Conservation (phyloP, 208 protist species). For the Leishmania turanica region DNA sequence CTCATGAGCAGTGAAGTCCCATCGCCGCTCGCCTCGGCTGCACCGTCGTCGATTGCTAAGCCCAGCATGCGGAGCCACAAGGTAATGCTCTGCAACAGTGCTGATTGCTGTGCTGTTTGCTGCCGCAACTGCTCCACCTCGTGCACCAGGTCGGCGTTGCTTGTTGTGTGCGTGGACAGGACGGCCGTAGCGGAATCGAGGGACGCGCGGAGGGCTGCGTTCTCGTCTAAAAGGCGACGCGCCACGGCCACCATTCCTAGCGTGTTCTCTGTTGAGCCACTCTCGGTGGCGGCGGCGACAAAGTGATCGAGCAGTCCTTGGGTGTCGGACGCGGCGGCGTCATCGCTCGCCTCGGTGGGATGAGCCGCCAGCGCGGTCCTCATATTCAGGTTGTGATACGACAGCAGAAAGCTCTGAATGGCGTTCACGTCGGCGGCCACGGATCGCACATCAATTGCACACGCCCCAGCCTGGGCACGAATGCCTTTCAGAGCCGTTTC, state of each 20-base stretch:
- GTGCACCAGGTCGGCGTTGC: conserved; percentile 11
- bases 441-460: conserved; percentile 14
- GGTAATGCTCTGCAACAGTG: conserved; percentile 14
- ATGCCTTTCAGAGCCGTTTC: conserved; percentile 23
- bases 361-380: conserved; percentile 17
- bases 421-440: conserved; percentile 19
- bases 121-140: conserved; percentile 29
- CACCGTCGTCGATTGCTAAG: not conserved
- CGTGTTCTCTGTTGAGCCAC: conserved; percentile 23
- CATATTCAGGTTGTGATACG: conserved; percentile 32
- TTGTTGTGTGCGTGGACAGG: conserved; percentile 10
- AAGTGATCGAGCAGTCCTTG: conserved; percentile 10
- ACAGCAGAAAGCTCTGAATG: conserved; percentile 34
- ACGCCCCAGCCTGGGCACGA: conserved; percentile 10
- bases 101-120: conserved; percentile 20
- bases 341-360: not conserved
- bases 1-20: not conserved
- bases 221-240: conserved; percentile 30
- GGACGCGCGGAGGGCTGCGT: conserved; percentile 23
- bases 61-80: conserved; percentile 27
- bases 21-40: not conserved
- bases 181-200: conserved; percentile 19
- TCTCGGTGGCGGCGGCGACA: not conserved
- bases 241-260: conserved; percentile 36
- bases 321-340: not conserved